Evolutionary conservation across 73 alveolate species (phyloP).

Genomic region (Effrenium voratum): DNA sequence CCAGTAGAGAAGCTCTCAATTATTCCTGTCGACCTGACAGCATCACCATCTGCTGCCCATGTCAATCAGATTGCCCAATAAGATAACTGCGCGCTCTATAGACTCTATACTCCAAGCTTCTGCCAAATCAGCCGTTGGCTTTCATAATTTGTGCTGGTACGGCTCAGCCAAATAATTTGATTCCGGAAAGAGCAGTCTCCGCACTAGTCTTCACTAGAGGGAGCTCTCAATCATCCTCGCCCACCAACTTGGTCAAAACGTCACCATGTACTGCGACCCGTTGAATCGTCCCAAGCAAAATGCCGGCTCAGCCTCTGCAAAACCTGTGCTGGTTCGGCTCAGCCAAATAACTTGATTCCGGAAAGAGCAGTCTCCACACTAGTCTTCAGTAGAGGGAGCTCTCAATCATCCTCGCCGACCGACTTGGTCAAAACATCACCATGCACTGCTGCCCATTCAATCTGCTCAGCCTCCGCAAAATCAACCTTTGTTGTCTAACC

Average conservation of each 20-base stretch:
- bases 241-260: too few relatives aligned
- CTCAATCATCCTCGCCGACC: constrained; percentile 31
- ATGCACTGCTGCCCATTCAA: too few relatives aligned
- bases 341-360: constrained; percentile 62
- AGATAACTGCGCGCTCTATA: too few relatives aligned
- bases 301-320: too few relatives aligned
- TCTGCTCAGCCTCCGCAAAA: too few relatives aligned
- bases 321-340: not conserved
- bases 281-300: too few relatives aligned
- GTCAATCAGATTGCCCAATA: too few relatives aligned
- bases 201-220: constrained; percentile 55
- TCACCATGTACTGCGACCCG: not conserved
- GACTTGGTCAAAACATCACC: too few relatives aligned
- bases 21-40: not conserved
- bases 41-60: not conserved
- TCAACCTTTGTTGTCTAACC: too few relatives aligned
- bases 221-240: constrained; percentile 83
- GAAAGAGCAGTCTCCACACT: constrained; percentile 53
- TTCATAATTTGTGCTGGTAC: not conserved
- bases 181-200: constrained; percentile 82
- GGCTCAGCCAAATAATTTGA: constrained; percentile 44
- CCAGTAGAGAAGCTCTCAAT: not conserved
- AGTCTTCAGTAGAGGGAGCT: constrained; percentile 85
- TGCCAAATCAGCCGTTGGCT: not conserved
- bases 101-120: too few relatives aligned